phyloP scores from a whole-genome alignment of 305 asterid genomes.

The Fraxinus dipetala region DNA sequence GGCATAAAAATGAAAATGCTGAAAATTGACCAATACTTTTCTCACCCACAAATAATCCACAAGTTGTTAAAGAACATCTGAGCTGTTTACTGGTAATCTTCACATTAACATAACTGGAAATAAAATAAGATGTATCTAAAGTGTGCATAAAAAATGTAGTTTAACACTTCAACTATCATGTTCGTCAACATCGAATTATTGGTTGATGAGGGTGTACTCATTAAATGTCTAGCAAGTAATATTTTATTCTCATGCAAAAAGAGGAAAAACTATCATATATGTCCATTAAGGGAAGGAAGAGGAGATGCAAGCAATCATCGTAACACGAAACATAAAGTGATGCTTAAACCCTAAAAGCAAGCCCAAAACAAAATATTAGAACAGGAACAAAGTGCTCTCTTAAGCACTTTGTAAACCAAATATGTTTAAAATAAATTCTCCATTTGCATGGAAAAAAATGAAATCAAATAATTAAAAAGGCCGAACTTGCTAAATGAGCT shows the following conservation, averaged over 20 bases:
- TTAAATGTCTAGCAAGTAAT: neutral
- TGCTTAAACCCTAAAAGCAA: neutral
- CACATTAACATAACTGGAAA: neutral
- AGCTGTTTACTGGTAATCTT: neutral
- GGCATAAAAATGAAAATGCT: neutral
- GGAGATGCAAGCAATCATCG: neutral
- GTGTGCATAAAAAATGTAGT: neutral
- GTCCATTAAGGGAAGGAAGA: neutral
- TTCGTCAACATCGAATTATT: neutral
- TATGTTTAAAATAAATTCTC: neutral
- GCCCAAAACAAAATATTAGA: neutral
- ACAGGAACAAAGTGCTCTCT: neutral
- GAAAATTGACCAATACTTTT: neutral
- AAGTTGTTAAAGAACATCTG: neutral
- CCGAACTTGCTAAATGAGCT: neutral
- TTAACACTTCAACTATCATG: neutral
- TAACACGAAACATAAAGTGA: neutral
- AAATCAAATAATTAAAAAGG: neutral
- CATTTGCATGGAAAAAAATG: neutral
- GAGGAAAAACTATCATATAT: neutral
- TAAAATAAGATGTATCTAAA: neutral
- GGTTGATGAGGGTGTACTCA: neutral
- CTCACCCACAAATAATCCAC: neutral
- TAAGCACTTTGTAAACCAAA: neutral
- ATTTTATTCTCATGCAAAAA: neutral